Conservation (phyloP, 345 rosid species). For the Hevea brasiliensis region DNA sequence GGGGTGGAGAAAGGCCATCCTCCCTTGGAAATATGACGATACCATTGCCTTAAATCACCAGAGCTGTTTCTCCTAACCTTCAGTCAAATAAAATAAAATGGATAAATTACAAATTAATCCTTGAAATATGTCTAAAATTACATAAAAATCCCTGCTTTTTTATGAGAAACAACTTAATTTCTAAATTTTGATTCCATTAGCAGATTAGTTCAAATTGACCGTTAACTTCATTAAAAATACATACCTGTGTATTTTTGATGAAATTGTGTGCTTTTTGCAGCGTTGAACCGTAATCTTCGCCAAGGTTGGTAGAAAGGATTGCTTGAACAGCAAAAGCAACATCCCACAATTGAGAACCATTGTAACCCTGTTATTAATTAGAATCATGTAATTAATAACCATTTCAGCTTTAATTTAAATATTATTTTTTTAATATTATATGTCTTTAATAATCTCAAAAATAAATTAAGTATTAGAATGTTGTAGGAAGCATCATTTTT, state of each 20-base stretch:
- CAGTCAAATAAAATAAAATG: background rate
- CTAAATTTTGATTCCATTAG: too few relatives aligned
- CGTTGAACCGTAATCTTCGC: slow-evolving; percentile 43
- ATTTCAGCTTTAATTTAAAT: too few relatives aligned
- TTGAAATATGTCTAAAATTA: too few relatives aligned
- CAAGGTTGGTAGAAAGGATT: slow-evolving; percentile 47
- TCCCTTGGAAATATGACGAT: slow-evolving; percentile 57
- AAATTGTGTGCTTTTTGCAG: slow-evolving; percentile 62
- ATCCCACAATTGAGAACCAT: slow-evolving; percentile 78
- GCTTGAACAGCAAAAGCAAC: slow-evolving; percentile 59
- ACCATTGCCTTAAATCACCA: slow-evolving; percentile 39
- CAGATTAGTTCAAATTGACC: too few relatives aligned
- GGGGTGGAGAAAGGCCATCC: slow-evolving; percentile 80
- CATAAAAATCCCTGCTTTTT: too few relatives aligned
- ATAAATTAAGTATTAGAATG: too few relatives aligned
- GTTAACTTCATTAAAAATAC: too few relatives aligned
- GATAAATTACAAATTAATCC: background rate
- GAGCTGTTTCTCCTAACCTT: slow-evolving; percentile 41
- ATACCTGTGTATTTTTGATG: slow-evolving; percentile 57
- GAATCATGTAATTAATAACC: too few relatives aligned
- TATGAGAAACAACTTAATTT: too few relatives aligned
- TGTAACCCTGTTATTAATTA: slow-evolving; percentile 52
- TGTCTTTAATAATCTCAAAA: too few relatives aligned
- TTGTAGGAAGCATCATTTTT: too few relatives aligned
- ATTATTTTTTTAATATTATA: too few relatives aligned